Evolutionary conservation across 257 asterid genomes (phyloP).

Genomic region (Plantago ovata): DNA sequence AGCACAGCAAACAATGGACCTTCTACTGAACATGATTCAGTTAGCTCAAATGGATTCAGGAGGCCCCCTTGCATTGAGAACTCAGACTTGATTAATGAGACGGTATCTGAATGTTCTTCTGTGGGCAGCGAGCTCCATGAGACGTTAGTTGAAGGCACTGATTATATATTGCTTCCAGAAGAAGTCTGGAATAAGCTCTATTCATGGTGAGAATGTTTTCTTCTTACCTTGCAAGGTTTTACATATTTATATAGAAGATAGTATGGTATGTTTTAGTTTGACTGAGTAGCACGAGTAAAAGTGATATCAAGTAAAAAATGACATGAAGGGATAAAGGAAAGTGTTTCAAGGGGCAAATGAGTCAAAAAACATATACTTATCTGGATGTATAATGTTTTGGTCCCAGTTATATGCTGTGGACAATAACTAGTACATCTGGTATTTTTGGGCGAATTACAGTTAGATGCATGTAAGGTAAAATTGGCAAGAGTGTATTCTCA

Average conservation of each 20-base stretch:
- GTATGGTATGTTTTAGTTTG: too few relatives aligned
- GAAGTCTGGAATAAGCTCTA: conserved; percentile 79
- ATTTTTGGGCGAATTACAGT: too few relatives aligned
- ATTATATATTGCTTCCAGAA: conserved; percentile 90
- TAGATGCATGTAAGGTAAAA: too few relatives aligned
- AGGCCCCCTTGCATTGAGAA: conserved; percentile 79
- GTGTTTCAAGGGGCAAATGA: too few relatives aligned
- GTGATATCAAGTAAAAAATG: background rate
- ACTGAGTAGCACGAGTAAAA: too few relatives aligned
- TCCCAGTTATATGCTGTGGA: too few relatives aligned
- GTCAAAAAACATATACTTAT: too few relatives aligned
- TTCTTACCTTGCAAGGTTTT: background rate
- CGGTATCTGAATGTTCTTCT: conserved; percentile 50
- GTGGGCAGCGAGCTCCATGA: conserved; percentile 78
- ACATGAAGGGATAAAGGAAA: too few relatives aligned
- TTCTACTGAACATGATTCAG: conserved; percentile 55
- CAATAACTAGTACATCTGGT: too few relatives aligned
- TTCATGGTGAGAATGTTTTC: conserved; percentile 56
- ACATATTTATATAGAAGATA: background rate
- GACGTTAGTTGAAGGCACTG: conserved; percentile 94
- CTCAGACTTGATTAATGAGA: conserved; percentile 74
- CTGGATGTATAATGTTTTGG: too few relatives aligned
- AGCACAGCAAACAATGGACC: conserved; percentile 51
- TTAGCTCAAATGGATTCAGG: conserved; percentile 43
- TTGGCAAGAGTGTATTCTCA: too few relatives aligned